Base-by-base conservation (phyloP, 306 rosid genomes). In the Crotalaria pallida region DNA sequence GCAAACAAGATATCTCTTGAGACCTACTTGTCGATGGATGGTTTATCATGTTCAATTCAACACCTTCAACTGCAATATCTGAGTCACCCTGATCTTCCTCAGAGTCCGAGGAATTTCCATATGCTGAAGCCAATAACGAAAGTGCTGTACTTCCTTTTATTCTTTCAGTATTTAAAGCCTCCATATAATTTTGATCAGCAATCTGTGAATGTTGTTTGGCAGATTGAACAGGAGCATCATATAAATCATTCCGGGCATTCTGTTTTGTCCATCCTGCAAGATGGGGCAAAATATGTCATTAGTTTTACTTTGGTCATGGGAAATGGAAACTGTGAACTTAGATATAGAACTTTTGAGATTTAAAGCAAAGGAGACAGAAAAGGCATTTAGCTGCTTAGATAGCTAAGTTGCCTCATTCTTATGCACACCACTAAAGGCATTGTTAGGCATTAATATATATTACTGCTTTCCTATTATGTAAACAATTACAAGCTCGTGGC, bases 51-150 rank as follows among this genome's bases (percentile, higher is more conserved):
- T 75, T 87, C 12, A 44, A 38, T 79, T 70, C 79, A 45, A 61
- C 58, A 7, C 40, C 71, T 12, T 65, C 70, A 16, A 72, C 77
- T 52, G 72, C 67, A 72, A 27, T 72, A 76, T 84, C 81, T 29
- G 60, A 74, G 51, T 77, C 84, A 66, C 31, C 73, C 71, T 77
- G 85, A 67, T 88, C 91, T 41, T 87, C 91, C 71, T 90, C 96
- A 5, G 84, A 84, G 77, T 90, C 94, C 7, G 96, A 90, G 12
- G 91, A 84, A 73, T 82, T 76, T 72, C 96, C 89, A 75, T 90
- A 90, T 57, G 82, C 77, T 64, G 84, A 74, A 56, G 94, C 94
- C 61, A 90, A 78, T 59, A 88, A 81, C 64, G 84, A 87, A 73
- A 90, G 94, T 60, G 94, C 94, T 26, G 90, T 81, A 67, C 71